Evolutionary conservation across 176 grass and related monocot genomes (phyloP), one percentile per base, ranked within the genome.

Genomic region (Thinopyrum elongatum): DNA sequence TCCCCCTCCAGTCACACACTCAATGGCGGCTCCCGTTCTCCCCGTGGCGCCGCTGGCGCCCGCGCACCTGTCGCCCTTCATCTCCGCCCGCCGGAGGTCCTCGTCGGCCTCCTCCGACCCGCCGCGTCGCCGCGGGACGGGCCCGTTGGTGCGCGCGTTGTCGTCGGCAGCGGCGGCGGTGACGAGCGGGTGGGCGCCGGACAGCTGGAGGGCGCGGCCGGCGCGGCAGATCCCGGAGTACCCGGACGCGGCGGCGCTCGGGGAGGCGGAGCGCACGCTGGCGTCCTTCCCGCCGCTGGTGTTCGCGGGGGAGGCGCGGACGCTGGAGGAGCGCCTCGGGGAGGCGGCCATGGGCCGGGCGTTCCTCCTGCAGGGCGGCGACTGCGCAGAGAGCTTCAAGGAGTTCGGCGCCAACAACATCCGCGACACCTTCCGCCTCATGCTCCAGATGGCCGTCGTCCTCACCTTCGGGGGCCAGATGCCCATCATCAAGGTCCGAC

Each of bases 371-470:
- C 91, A 93, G 76, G 91, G 91, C 77, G 91, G 85, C 34, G 91
- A 93, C 88, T 93, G 91, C 82, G 91, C 88, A 42, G 91, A 93
- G 88, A 93, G 91, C 58, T 93, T 93, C 80, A 85, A 73, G 53
- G 91, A 93, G 29, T 90, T 93, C 85, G 55, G 53, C 74, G 88
- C 84, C 47, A 38, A 85, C 73, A 90, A 80, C 58, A 87, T 90
- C 80, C 88, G 85, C 63, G 91, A 93, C 73, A 85, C 85, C 15
- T 90, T 93, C 51, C 86, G 79, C 25, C 79, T 87, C 60, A 76
- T 82, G 33, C 79, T 87, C 17, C 86, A 87, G 79, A 87, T 87
- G 86, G 31, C 86, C 31, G 86, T 87, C 70, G 44, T 87, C 61
- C 86, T 87, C 86, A 82, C 79, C 44, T 87, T 87, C 61, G 79